Evolutionary conservation across 2,329 filamentous ascomycete species (phyloP).

Genomic region (Fragosphaeria purpurea): DNA sequence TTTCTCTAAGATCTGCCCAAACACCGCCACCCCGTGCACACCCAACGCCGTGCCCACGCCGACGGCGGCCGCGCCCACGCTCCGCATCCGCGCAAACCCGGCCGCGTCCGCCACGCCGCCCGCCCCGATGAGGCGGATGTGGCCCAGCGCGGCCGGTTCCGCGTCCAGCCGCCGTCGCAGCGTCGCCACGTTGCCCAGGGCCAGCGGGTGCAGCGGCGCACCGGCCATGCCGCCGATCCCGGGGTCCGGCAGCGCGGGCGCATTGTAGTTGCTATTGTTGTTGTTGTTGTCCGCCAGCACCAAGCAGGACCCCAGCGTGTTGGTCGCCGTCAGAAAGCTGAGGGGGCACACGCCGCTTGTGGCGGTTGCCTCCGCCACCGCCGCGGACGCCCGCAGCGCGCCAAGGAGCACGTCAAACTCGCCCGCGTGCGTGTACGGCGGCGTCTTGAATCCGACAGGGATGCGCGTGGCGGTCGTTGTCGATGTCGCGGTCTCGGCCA

Average conservation of each 20-base stretch:
- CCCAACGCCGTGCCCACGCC: constrained; percentile 62
- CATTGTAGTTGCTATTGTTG: not conserved
- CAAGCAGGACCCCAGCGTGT: constrained; percentile 60
- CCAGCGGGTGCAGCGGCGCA: constrained; percentile 59
- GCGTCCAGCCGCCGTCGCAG: constrained; percentile 51
- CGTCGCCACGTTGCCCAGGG: constrained; percentile 64
- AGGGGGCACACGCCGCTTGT: constrained; percentile 29
- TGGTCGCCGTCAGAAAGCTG: constrained; percentile 63
- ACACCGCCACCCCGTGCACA: constrained; percentile 50
- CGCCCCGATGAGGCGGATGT: constrained; percentile 58
- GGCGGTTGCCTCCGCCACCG: constrained; percentile 11
- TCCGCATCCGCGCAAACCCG: constrained; percentile 56
- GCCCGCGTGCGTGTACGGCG: constrained; percentile 61
- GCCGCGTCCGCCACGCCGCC: constrained; percentile 58
- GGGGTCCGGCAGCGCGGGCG: constrained; percentile 38
- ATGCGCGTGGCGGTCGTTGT: constrained; percentile 16
- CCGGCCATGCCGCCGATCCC: constrained; percentile 66
- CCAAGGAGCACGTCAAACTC: constrained; percentile 51
- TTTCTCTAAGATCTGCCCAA: constrained; percentile 43
- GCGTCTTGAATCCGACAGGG: constrained; percentile 58
- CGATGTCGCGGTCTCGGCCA: not conserved
- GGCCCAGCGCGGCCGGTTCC: constrained; percentile 30
- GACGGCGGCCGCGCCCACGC: constrained; percentile 55
- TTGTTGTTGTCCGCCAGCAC: constrained; percentile 30
- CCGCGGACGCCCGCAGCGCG: constrained; percentile 31